Conservation (phyloP, 225 moss, liverwort and hornwort species). For the Polytrichum formosum region DNA sequence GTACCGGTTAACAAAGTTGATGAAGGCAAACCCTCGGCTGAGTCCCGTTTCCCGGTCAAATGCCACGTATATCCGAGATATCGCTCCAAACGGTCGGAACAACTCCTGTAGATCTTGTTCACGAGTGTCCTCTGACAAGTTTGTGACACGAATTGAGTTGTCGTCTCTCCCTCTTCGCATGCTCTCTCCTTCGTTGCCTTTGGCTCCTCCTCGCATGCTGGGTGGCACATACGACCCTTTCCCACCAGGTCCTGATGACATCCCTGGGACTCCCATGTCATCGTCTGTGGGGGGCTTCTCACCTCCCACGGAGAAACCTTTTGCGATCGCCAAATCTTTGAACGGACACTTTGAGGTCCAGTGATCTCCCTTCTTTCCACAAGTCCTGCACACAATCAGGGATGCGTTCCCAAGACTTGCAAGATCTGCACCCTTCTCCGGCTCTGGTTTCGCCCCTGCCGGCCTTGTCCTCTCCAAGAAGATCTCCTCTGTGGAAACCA, state of each 20-base stretch:
- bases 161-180: slow-evolving; percentile 94
- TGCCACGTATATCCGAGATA: slow-evolving; percentile 91
- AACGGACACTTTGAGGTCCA: slow-evolving; percentile 72
- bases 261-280: slow-evolving; percentile 43
- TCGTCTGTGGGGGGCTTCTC: slow-evolving; percentile 60
- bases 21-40: slow-evolving; percentile 93
- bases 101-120: slow-evolving; percentile 98
- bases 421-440: slow-evolving; percentile 54
- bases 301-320: slow-evolving; percentile 38
- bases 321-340: slow-evolving; percentile 47
- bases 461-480: slow-evolving; percentile 56
- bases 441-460: slow-evolving; percentile 41
- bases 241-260: slow-evolving; percentile 44
- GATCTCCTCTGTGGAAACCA: slow-evolving; percentile 58
- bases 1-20: slow-evolving; percentile 90
- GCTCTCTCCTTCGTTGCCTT: slow-evolving; percentile 75
- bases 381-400: slow-evolving; percentile 65
- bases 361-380: slow-evolving; percentile 70
- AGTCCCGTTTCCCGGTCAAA: slow-evolving; percentile 92
- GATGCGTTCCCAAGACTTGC: slow-evolving; percentile 55
- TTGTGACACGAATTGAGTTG: slow-evolving; percentile 89
- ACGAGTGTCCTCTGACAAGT: slow-evolving; percentile 87
- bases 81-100: slow-evolving; percentile 87
- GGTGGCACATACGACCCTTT: slow-evolving; percentile 94
- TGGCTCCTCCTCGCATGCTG: slow-evolving; percentile 71